Evolutionary conservation across 805 yeast genomes (phyloP).

Genomic region (Metschnikowia santaceciliae): DNA sequence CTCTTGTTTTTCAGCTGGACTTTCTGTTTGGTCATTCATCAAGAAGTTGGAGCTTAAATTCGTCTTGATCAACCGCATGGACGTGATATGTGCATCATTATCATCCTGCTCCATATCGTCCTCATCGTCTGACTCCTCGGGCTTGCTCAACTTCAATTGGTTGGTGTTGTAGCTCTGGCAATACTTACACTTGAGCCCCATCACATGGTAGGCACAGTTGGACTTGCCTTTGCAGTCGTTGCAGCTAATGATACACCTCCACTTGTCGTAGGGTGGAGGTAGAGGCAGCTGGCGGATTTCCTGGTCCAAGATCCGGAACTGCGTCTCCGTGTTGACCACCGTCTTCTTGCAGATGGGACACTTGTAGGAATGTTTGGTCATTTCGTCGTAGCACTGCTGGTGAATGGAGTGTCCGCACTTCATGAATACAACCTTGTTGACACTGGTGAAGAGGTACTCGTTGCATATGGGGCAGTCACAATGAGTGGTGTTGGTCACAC

Average conservation of each 20-base stretch:
- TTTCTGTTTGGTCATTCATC: conserved; percentile 23
- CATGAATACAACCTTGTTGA: conserved; percentile 84
- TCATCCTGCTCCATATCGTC: conserved; percentile 16
- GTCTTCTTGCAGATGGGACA: conserved; percentile 90
- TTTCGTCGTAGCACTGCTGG: conserved; percentile 75
- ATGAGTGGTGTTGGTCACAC: conserved; percentile 84
- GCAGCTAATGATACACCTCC: conserved; percentile 75
- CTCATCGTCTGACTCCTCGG: conserved; percentile 56
- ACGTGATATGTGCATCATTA: conserved; percentile 14
- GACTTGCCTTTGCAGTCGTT: conserved; percentile 87
- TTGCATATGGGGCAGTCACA: conserved; percentile 92
- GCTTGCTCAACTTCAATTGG: conserved; percentile 66
- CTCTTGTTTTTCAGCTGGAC: neutral
- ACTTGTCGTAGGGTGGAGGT: conserved; percentile 73
- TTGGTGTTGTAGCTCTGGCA: conserved; percentile 86
- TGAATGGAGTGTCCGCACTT: conserved; percentile 93
- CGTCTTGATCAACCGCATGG: conserved; percentile 32
- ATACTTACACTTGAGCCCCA: conserved; percentile 84
- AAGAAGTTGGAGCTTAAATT: conserved; percentile 35
- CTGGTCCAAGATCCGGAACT: conserved; percentile 79
- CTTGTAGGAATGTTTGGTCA: conserved; percentile 77
- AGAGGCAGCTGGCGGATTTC: conserved; percentile 74
- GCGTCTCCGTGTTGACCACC: conserved; percentile 80
- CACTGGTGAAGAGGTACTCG: conserved; percentile 83
- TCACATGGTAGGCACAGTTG: conserved; percentile 68